Evolutionary conservation across 2,329 filamentous ascomycete genomes (phyloP).

Genomic region (Xylaria digitata): DNA sequence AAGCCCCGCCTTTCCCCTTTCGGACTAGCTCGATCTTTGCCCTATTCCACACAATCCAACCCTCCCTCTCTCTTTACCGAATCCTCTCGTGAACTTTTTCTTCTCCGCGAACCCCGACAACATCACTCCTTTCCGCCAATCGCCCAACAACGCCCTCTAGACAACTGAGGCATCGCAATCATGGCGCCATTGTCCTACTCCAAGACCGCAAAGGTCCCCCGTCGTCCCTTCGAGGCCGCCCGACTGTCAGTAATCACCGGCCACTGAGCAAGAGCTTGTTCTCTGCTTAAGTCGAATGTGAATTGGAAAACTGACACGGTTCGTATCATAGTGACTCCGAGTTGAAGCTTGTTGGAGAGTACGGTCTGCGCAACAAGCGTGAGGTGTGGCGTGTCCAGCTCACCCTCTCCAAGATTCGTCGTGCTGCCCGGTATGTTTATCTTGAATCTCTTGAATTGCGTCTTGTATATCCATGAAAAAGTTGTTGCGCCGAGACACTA

Average conservation of each 20-base stretch:
- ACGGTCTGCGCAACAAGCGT: constrained; percentile 99
- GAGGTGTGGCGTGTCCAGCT: constrained; percentile 99
- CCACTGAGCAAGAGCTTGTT: constrained; percentile 97
- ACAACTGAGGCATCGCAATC: constrained; percentile 52
- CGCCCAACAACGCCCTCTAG: constrained; percentile 47
- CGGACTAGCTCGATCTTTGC: constrained; percentile 42
- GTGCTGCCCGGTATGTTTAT: constrained; percentile 92
- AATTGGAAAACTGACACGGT: constrained; percentile 73
- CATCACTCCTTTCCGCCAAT: constrained; percentile 34
- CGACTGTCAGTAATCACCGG: constrained; percentile 97
- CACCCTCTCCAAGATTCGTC: constrained; percentile 99
- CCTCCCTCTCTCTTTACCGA: constrained; percentile 28
- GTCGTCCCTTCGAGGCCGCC: constrained; percentile 98
- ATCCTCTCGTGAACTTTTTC: constrained; percentile 40
- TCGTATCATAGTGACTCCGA: constrained; percentile 85
- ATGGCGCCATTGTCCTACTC: constrained; percentile 79
- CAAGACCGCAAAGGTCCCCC: constrained; percentile 99
- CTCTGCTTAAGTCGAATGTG: constrained; percentile 95
- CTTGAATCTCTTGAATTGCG: constrained; percentile 1
- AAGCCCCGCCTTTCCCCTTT: constrained; percentile 32
- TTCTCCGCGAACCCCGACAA: constrained; percentile 38
- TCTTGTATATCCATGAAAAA: background rate
- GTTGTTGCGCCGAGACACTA: constrained; percentile 14
- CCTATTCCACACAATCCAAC: constrained; percentile 49
- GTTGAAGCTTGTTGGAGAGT: constrained; percentile 99